Evolutionary conservation across 2,329 filamentous ascomycete genomes (phyloP), one percentile per base, ranked within the genome.

Genomic region (Xylaria sp.): DNA sequence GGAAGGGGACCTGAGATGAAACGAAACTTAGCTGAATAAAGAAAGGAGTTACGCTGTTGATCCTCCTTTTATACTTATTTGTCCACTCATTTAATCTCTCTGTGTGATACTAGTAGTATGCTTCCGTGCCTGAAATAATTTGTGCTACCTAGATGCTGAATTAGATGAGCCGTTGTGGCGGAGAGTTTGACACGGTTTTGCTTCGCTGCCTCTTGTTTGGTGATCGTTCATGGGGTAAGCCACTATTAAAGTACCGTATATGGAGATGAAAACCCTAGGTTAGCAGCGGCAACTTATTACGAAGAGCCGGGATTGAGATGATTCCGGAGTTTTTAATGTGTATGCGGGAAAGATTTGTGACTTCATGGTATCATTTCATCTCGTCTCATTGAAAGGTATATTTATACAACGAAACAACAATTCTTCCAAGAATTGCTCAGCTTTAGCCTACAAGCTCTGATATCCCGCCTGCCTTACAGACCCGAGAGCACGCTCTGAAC

Each of bases 401-500:
- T 59, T 55, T 63, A 68, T 60, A 61, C 45, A 59, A 32, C n/a
- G n/a, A 32, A 59, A n/a, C 3, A n/a, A 3, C 11, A 12, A 7
- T 39, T 39, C 36, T 6, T 39, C 8, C 2, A 39, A 42, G 3
- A 42, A 42, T 14, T 14, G 1, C 17, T 12, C 17, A 17, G 17
- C 17, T 14, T 14, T 39, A 39, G 36, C 36, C 36, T 4, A 27
- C 24, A 27, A 27, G 24, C 24, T 27, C 24, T 27, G 39, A 14
- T 17, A 61, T 36, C 27, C 3, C 7, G 6, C 5, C 14, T 36
- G 3, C n/a, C 30, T 76, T 71, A 86, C 71, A 94, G 78, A 59
- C 88, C 85, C 74, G 89, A 90, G 76, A 98, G 82, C 59, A 96
- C 92, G 77, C 91, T 89, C 82, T 97, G 94, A 74, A 98, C 92